Conservation (phyloP, 306 rosid genomes). For the Cucumis cinereus region DNA sequence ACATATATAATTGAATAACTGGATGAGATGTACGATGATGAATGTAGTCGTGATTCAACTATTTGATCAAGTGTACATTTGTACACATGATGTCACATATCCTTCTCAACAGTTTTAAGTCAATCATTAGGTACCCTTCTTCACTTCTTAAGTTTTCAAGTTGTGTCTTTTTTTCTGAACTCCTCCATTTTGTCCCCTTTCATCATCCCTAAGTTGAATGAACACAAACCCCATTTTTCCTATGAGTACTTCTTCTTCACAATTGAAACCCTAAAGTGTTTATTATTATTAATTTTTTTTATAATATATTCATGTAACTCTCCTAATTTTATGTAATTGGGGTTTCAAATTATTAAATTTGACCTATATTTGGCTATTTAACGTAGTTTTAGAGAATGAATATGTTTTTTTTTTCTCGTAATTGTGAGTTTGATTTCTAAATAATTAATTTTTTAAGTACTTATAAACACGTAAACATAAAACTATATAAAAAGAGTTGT, state of each 20-base stretch:
- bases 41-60: background rate
- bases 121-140: background rate
- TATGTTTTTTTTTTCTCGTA: background rate
- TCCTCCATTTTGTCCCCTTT: background rate
- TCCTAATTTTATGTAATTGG: background rate
- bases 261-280: background rate
- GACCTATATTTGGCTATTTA: background rate
- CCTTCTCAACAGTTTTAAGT: background rate
- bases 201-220: background rate
- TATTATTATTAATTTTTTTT: background rate
- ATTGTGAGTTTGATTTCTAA: too few relatives aligned
- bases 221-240: background rate
- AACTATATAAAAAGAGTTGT: too few relatives aligned
- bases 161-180: background rate
- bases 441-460: too few relatives aligned
- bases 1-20: too few relatives aligned
- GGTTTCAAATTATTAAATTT: background rate
- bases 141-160: background rate
- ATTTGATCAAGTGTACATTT: background rate
- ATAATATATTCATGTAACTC: too few relatives aligned
- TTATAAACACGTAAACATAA: too few relatives aligned
- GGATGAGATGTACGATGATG: too few relatives aligned
- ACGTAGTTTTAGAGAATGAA: background rate
- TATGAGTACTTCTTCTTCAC: background rate
- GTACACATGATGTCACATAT: background rate